Evolutionary conservation across 2,329 filamentous ascomycete species (phyloP), one percentile per base, ranked within the genome.

Genomic region (Septoria linicola): DNA sequence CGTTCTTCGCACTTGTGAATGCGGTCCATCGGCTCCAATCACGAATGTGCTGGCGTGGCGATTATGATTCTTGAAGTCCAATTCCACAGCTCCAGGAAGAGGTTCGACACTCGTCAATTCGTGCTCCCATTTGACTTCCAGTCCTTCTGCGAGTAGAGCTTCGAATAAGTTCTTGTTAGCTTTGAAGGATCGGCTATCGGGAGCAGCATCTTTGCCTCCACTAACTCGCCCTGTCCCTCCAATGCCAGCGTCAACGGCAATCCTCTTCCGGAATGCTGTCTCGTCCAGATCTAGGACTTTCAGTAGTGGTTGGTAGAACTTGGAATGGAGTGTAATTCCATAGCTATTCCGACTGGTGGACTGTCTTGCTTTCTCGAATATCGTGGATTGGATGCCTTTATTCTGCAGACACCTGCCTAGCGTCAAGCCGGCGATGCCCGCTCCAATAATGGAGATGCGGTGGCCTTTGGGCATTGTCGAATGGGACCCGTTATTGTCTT

Each of bases 361-460:
- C 3, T 57, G 32, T 3, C 59, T 41, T 20, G 59, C 63, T 47
- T 64, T 64, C 39, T 74, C 71, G 49, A 68, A 71, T 8, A 74
- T 36, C n/a, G 64, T 53, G 5, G 57, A 53, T 14, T 50, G 54
- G 30, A 73, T 69, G 8, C 65, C 66, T 34, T 43, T 47, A 8
- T 64, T 54, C 8, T 59, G 61, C 4, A 75, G 64, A 50, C 62
- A 66, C 36, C 65, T 66, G 6, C 61, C 66, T 1, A 77, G 64
- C 0, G 70, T 69, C 8, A 77, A 66, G 4, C 74, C 75, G 10
- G 70, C 68, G 13, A 77, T 64, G 4, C 75, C 76, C 11, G 73
- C 74, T 8, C 75, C 75, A 39, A 77, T 59, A 32, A 77, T 70
- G 17, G 62, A 66, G 49, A 67, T 75, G 46, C 37, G 31, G 21